These are phyloP conservation scores for Populus hybrid DNA, from an alignment of 441 rosid genomes.

Conservation along the genomic window DNA sequence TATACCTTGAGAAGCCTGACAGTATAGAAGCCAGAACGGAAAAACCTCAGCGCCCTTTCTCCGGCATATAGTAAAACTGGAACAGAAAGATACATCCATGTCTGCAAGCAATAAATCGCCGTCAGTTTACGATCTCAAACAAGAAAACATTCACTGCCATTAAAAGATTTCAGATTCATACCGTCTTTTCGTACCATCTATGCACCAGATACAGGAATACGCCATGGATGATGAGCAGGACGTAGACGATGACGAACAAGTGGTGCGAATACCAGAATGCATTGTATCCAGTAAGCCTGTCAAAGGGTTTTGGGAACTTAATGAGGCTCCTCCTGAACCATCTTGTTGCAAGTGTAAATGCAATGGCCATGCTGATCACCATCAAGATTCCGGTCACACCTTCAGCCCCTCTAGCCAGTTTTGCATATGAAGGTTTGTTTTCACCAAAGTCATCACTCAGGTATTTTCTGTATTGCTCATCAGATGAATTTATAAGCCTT, in stretches of 20 bases:
- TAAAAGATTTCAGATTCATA: conserved; percentile 21
- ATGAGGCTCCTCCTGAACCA: conserved; percentile 67
- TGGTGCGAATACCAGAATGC: conserved; percentile 99
- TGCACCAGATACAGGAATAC: conserved; percentile 61
- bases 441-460: conserved; percentile 44
- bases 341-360: conserved; percentile 71
- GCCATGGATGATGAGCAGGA: conserved; percentile 78
- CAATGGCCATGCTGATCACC: conserved; percentile 68
- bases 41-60: conserved; percentile 77
- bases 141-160: not conserved
- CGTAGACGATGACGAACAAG: conserved; percentile 70
- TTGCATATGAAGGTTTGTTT: conserved; percentile 59
- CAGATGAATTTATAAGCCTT: conserved; percentile 49
- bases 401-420: conserved; percentile 57
- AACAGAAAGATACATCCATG: conserved; percentile 93
- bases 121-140: not conserved
- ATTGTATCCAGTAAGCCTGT: conserved; percentile 87
- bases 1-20: conserved; percentile 72
- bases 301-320: conserved; percentile 77
- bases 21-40: conserved; percentile 69
- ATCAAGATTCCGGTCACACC: conserved; percentile 81
- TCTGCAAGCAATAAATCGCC: conserved; percentile 43
- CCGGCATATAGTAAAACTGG: conserved; percentile 80
- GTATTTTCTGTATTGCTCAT: conserved; percentile 31
- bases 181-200: conserved; percentile 80